Percentiles rank a stretch among this genome's conserved stretches.
Evolutionary conservation across 495 filamentous ascomycete species (phyloP).

Genomic region (Penicillium longicatenatum): DNA sequence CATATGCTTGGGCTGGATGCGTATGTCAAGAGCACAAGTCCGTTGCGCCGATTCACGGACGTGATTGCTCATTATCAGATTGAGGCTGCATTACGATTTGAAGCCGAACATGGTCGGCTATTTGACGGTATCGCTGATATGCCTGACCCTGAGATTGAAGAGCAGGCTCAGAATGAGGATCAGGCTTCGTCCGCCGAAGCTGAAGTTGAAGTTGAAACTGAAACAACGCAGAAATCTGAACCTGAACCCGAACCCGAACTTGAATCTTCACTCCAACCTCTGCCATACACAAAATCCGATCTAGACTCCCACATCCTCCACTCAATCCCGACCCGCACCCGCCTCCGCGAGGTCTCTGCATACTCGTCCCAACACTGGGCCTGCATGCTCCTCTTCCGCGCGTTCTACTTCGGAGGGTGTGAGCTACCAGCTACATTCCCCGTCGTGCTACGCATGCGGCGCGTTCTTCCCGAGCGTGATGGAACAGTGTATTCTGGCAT

Average conservation of each 20-base stretch:
- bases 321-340: conserved; percentile 34
- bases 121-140: conserved; percentile 43
- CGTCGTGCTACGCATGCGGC: conserved; percentile 48
- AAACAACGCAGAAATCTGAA: background rate
- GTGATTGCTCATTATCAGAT: conserved; percentile 92
- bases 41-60: conserved; percentile 81
- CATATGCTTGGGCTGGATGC: conserved; percentile 63
- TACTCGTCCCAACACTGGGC: conserved; percentile 60
- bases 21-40: conserved; percentile 83
- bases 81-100: conserved; percentile 74
- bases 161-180: background rate
- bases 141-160: conserved; percentile 6
- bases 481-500: conserved; percentile 30
- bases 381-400: conserved; percentile 70
- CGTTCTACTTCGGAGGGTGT: conserved; percentile 70
- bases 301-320: conserved; percentile 51
- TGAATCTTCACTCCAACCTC: conserved; percentile 28
- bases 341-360: conserved; percentile 35
- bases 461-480: conserved; percentile 32
- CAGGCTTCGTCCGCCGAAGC: background rate
- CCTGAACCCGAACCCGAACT: background rate
- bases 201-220: conserved; percentile 24
- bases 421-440: conserved; percentile 63
- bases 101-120: conserved; percentile 54
- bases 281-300: conserved; percentile 63